Conservation (phyloP, 2,329 filamentous ascomycete genomes). For the Intubia oerlemansii region DNA sequence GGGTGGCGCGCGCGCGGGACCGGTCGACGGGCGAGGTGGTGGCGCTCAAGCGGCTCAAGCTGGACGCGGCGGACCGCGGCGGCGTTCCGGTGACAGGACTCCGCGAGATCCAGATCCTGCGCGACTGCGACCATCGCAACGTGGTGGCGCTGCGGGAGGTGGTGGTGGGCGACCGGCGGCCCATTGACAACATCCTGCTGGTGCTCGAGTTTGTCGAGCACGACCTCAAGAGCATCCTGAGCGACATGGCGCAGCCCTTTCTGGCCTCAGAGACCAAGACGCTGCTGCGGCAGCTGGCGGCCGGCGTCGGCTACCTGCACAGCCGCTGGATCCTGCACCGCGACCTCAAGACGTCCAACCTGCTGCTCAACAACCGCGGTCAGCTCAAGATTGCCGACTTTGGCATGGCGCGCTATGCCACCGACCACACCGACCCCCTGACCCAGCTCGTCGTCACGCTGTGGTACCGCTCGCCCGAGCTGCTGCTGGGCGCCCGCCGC, state of each 20-base stretch:
- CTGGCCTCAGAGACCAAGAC: conserved; percentile 84
- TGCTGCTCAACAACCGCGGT: conserved; percentile 87
- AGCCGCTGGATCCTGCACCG: conserved; percentile 79
- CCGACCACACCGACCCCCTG: conserved; percentile 36
- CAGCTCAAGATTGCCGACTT: conserved; percentile 94
- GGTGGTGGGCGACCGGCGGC: conserved; percentile 45
- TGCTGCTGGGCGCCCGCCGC: conserved; percentile 57
- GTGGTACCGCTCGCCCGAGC: conserved; percentile 87
- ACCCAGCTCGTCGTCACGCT: conserved; percentile 90
- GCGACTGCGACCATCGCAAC: conserved; percentile 60
- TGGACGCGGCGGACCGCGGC: conserved; percentile 49
- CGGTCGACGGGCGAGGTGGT: conserved; percentile 57
- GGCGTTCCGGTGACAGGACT: conserved; percentile 83
- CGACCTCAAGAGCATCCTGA: conserved; percentile 80
- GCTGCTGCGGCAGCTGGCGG: conserved; percentile 60
- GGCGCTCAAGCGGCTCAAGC: conserved; percentile 83
- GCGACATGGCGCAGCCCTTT: conserved; percentile 89
- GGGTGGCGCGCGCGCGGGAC: conserved; percentile 70
- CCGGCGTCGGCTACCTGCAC: conserved; percentile 71
- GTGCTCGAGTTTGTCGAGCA: conserved; percentile 97
- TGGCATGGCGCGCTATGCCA: conserved; percentile 85
- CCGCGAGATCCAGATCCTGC: conserved; percentile 80
- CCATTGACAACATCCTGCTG: conserved; percentile 52
- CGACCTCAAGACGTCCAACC: conserved; percentile 82
- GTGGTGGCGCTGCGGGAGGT: conserved; percentile 69